Conservation (phyloP, 805 yeast species). For the Nakazawaea molendinolei region DNA sequence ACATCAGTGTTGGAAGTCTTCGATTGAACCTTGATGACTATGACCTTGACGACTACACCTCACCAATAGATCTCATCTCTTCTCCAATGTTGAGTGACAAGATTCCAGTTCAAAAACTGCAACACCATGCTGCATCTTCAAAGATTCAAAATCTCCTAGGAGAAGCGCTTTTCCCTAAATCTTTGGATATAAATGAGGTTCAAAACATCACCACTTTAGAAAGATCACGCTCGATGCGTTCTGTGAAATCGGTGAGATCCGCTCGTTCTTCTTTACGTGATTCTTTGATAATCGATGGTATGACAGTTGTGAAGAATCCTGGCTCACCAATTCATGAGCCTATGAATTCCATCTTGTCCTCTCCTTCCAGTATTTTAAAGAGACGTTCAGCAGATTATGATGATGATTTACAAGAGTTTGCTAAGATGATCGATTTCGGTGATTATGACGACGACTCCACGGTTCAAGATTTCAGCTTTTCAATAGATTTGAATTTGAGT, state of each 20-base stretch:
- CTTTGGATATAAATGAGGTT: slow-evolving; percentile 59
- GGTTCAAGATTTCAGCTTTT: background rate
- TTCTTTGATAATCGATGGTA: slow-evolving; percentile 33
- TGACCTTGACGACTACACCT: slow-evolving; percentile 6
- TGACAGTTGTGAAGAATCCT: slow-evolving; percentile 34
- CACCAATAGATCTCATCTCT: background rate
- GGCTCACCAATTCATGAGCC: slow-evolving; percentile 7
- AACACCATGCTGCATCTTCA: slow-evolving; percentile 11
- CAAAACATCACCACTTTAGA: slow-evolving; percentile 70
- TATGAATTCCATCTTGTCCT: slow-evolving; percentile 16
- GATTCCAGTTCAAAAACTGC: slow-evolving; percentile 7
- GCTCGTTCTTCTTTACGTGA: slow-evolving; percentile 14
- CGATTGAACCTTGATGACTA: slow-evolving; percentile 9
- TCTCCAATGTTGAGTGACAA: background rate
- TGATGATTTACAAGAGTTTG: slow-evolving; percentile 38
- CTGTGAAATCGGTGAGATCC: slow-evolving; percentile 31
- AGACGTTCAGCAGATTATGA: slow-evolving; percentile 26
- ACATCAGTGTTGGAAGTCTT: slow-evolving; percentile 11
- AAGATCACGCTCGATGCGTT: slow-evolving; percentile 53
- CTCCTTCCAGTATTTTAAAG: slow-evolving; percentile 30
- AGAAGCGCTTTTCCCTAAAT: slow-evolving; percentile 66
- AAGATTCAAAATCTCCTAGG: slow-evolving; percentile 31
- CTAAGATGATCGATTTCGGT: slow-evolving; percentile 39
- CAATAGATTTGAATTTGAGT: slow-evolving; percentile 27
- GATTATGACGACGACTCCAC: slow-evolving; percentile 22